Percentiles rank a stretch among this genome's conserved stretches.
Conservation (phyloP, 2,329 filamentous ascomycete genomes). For the Penicillium sp. region DNA sequence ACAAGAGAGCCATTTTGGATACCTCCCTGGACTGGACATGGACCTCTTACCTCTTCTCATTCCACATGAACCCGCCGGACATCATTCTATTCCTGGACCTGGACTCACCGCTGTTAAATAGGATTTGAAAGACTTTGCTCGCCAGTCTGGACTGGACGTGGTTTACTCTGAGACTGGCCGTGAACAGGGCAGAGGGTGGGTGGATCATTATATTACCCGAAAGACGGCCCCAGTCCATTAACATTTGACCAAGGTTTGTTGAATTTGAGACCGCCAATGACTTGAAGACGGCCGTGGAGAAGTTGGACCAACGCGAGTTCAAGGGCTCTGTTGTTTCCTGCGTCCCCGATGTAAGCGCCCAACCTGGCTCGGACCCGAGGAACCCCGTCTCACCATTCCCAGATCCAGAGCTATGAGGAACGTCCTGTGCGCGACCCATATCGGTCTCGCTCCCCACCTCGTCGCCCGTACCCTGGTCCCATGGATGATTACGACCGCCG, state of each 20-base stretch:
- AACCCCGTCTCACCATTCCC: constrained; percentile 28
- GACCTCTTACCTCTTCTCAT: constrained; percentile 5
- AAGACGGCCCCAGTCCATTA: constrained; percentile 20
- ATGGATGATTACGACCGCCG: constrained; percentile 81
- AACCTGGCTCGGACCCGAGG: constrained; percentile 17
- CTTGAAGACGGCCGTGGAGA: constrained; percentile 85
- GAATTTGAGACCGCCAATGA: constrained; percentile 94
- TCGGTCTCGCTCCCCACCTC: constrained; percentile 73
- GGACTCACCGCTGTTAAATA: constrained; percentile 82
- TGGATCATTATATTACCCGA: constrained; percentile 26
- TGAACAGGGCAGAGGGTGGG: constrained; percentile 88
- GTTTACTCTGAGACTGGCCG: constrained; percentile 96
- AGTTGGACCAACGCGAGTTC: constrained; percentile 88
- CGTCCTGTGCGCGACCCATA: constrained; percentile 64
- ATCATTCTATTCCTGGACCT: constrained; percentile 48
- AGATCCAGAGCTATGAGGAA: constrained; percentile 70
- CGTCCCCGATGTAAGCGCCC: constrained; percentile 70
- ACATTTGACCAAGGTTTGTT: constrained; percentile 67
- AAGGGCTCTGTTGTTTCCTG: constrained; percentile 85
- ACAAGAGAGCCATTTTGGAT: constrained; percentile 21
- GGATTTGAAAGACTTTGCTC: constrained; percentile 99
- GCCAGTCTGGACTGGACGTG: constrained; percentile 92
- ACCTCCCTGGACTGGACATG: constrained; percentile 19
- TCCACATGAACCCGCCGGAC: constrained; percentile 12
- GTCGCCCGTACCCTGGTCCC: constrained; percentile 58